A percentile compares a stretch with the other conserved stretches of the same genome.
Conservation (phyloP, 805 yeast species). For the Wickerhamomyces xylosicus region DNA sequence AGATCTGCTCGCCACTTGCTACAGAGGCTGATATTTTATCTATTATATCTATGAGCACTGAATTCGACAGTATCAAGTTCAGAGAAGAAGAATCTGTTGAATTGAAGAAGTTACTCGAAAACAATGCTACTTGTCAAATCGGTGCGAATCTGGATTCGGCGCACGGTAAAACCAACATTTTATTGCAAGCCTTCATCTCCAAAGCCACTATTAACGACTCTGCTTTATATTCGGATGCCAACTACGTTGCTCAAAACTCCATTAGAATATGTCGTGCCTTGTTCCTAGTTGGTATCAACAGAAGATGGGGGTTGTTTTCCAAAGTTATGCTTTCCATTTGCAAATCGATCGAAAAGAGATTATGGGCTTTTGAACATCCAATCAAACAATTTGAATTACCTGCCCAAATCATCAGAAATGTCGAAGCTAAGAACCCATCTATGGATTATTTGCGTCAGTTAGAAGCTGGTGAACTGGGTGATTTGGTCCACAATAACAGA, state of each 20-base stretch:
- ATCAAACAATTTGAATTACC: slow-evolving; percentile 79
- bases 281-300: slow-evolving; percentile 73
- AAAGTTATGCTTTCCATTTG: slow-evolving; percentile 70
- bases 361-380: slow-evolving; percentile 92
- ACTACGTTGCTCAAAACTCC: slow-evolving; percentile 92
- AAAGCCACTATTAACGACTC: slow-evolving; percentile 64
- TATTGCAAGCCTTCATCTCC: slow-evolving; percentile 83
- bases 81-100: slow-evolving; percentile 84
- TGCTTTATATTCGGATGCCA: slow-evolving; percentile 75
- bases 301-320: slow-evolving; percentile 85
- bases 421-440: slow-evolving; percentile 54
- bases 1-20: slow-evolving; percentile 72
- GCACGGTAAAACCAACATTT: slow-evolving; percentile 78
- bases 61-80: slow-evolving; percentile 81
- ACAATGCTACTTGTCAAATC: slow-evolving; percentile 67
- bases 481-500: slow-evolving; percentile 70
- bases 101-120: slow-evolving; percentile 48
- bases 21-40: slow-evolving; percentile 88
- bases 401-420: slow-evolving; percentile 46
- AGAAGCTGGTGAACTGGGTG: slow-evolving; percentile 73
- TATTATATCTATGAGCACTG: slow-evolving; percentile 85
- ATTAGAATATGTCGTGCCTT: slow-evolving; percentile 90
- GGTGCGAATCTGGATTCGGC: slow-evolving; percentile 68
- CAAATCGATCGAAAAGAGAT: slow-evolving; percentile 71
- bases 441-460: slow-evolving; percentile 69